Base-by-base conservation (phyloP, 352 stramenopile species). In the Globisporangium nodosum region DNA sequence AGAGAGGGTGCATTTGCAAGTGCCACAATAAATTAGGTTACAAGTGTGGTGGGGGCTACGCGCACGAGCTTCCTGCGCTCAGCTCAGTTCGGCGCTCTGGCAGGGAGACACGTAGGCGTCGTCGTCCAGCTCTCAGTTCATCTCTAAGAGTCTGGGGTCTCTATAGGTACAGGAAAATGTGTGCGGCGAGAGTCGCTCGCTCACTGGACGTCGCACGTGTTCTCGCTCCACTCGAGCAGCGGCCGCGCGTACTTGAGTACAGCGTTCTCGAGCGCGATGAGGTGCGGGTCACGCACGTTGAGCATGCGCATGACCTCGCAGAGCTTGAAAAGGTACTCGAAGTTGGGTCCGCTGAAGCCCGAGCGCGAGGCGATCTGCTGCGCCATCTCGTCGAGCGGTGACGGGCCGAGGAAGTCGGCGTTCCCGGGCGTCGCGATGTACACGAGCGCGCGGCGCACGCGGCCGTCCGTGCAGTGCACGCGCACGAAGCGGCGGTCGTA, bases 401-500 rank as follows among this genome's bases (percentile, higher is more conserved):
- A 71, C 7, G 88, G 87, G 16, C 88, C 88, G 16, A 95, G 49
- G 55, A 96, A 96, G 55, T 93, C 82, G 52, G 74, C 63, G 62
- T 94, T 96, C 20, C 81, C 73, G 7, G 84, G 78, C 52, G 81
- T 90, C 20, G 85, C 85, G 52, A 93, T 91, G 65, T 95, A 96
- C 21, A 96, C 85, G 24, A 92, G 62, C 5, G 88, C 88, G 31
- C 73, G 68, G 52, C 87, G 78, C 49, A 81, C 66, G 21, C 75
- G 58, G 24, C 82, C 85, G 49, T 94, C 81, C 40, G 75, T 74
- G 69, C 84, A 94, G 58, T 86, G 66, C 8, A 94, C 87, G 33
- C 90, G 76, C 21, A 96, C 81, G 50, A 81, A 70, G 65, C 80
- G 69, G 35, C 82, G 79, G 56, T 91, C 78, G 64, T 96, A 96